Evolutionary conservation across 2,329 filamentous ascomycete species (phyloP).

Genomic region (Diaporthe capsici): DNA sequence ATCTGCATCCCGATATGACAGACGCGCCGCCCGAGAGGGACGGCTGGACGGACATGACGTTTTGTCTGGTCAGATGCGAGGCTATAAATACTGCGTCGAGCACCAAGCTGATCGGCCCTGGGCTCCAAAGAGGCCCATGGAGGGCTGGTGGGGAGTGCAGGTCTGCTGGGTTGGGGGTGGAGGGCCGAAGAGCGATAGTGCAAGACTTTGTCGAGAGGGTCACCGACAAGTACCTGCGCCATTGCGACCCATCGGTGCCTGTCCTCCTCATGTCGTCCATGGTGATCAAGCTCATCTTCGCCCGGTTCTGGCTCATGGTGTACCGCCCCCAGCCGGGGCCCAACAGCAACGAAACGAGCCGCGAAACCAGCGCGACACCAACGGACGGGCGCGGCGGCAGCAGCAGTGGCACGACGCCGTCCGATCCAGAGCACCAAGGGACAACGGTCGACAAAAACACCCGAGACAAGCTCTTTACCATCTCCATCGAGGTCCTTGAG

Average conservation of each 20-base stretch:
- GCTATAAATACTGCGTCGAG: slow-evolving; percentile 47
- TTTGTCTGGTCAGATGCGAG: slow-evolving; percentile 54
- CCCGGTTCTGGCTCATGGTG: slow-evolving; percentile 36
- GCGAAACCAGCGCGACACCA: background rate
- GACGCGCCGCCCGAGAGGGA: slow-evolving; percentile 58
- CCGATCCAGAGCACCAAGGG: no score
- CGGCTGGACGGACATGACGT: slow-evolving; percentile 66
- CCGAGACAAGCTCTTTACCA: slow-evolving; percentile 78
- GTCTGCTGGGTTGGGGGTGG: background rate
- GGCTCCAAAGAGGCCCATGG: background rate
- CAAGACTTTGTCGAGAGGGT: slow-evolving; percentile 21
- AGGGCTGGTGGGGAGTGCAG: background rate
- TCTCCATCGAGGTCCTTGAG: slow-evolving; percentile 82
- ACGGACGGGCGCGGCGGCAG: background rate
- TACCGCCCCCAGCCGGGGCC: background rate
- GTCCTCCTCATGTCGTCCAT: slow-evolving; percentile 1
- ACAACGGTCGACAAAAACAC: slow-evolving; percentile 44
- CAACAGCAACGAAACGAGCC: background rate
- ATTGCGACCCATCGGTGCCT: slow-evolving; percentile 28
- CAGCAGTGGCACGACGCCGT: background rate
- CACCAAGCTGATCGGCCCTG: slow-evolving; percentile 28
- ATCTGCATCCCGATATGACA: slow-evolving; percentile 59
- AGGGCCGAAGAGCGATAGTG: slow-evolving; percentile 17
- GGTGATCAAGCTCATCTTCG: slow-evolving; percentile 30
- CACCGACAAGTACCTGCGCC: slow-evolving; percentile 18